Evolutionary conservation across 2,329 filamentous ascomycete genomes (phyloP).

Genomic region (Ophiostoma sp.): DNA sequence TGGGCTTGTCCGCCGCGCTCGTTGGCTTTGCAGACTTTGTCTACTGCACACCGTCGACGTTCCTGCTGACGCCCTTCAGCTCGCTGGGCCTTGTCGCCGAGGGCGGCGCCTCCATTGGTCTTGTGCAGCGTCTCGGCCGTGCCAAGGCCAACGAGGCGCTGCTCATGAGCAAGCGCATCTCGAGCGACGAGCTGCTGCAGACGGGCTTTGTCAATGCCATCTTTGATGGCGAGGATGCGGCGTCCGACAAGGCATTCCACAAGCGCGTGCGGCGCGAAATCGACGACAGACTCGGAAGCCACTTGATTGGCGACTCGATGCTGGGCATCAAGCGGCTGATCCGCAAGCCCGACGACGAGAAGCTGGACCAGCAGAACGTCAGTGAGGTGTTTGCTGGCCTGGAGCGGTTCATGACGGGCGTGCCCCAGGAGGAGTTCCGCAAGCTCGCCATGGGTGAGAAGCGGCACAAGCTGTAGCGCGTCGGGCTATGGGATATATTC

Average conservation of each 20-base stretch:
- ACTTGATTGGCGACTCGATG: constrained; percentile 74
- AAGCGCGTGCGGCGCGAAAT: constrained; percentile 70
- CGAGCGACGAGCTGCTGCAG: constrained; percentile 64
- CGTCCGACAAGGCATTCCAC: constrained; percentile 61
- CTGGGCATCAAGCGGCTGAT: constrained; percentile 81
- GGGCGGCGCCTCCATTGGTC: constrained; percentile 71
- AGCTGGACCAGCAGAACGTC: constrained; percentile 70
- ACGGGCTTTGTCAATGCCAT: constrained; percentile 84
- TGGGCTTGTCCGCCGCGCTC: constrained; percentile 82
- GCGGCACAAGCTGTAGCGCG: constrained; percentile 75
- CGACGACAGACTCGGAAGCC: constrained; percentile 69
- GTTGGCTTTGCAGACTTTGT: constrained; percentile 85
- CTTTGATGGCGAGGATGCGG: constrained; percentile 57
- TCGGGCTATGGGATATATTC: not conserved
- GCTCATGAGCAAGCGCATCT: constrained; percentile 78
- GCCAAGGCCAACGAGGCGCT: constrained; percentile 85
- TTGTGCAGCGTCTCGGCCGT: constrained; percentile 74
- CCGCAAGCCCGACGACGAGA: constrained; percentile 63
- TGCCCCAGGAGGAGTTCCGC: constrained; percentile 83
- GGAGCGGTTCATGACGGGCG: constrained; percentile 69
- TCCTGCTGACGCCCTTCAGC: constrained; percentile 84
- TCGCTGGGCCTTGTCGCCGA: constrained; percentile 86
- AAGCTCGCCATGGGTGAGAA: constrained; percentile 84
- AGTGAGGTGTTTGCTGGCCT: constrained; percentile 81
- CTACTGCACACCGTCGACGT: constrained; percentile 75